A percentile compares a stretch with the other conserved stretches of the same genome.
These are phyloP conservation scores for Coemansia sp. DNA, from an alignment of 192 early-diverging fungal genomes.

Conservation along the genomic window DNA sequence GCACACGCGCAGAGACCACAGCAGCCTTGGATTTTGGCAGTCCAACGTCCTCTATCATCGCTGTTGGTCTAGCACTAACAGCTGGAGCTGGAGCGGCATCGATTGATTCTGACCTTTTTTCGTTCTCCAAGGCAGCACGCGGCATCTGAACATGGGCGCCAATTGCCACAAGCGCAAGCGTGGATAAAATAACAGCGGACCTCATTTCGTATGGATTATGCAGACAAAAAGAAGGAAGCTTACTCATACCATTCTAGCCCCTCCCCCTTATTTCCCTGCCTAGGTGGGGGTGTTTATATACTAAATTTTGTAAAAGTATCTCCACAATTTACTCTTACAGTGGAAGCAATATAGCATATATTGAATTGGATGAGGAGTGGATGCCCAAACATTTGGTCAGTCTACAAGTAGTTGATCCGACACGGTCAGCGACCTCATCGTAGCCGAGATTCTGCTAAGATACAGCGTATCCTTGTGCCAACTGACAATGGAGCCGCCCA, in stretches of 20 bases:
- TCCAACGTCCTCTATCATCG: slow-evolving; percentile 19
- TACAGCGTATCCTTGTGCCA: slow-evolving; percentile 30
- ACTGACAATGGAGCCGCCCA: slow-evolving; percentile 5
- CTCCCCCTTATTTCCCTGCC: too few relatives aligned
- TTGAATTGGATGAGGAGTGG: neutral
- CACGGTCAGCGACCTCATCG: slow-evolving; percentile 14
- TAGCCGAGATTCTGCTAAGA: slow-evolving; percentile 30
- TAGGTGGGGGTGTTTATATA: too few relatives aligned
- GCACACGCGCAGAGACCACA: neutral
- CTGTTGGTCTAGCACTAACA: slow-evolving; percentile 24
- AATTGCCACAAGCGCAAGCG: neutral
- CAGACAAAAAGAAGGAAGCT: neutral
- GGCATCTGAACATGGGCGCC: slow-evolving; percentile 8
- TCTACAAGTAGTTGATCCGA: slow-evolving; percentile 2
- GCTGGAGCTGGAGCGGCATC: slow-evolving; percentile 15
- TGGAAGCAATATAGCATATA: neutral
- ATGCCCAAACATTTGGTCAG: neutral
- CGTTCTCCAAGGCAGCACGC: slow-evolving; percentile 17
- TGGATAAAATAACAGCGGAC: neutral
- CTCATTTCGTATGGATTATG: neutral
- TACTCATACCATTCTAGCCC: neutral
- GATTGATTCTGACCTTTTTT: slow-evolving; percentile 23
- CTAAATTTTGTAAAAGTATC: neutral
- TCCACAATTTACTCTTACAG: neutral
- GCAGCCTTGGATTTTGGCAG: slow-evolving; percentile 2